Evolutionary conservation across 2,329 filamentous ascomycete genomes (phyloP).

Genomic region (Ceratocystis ficicola): DNA sequence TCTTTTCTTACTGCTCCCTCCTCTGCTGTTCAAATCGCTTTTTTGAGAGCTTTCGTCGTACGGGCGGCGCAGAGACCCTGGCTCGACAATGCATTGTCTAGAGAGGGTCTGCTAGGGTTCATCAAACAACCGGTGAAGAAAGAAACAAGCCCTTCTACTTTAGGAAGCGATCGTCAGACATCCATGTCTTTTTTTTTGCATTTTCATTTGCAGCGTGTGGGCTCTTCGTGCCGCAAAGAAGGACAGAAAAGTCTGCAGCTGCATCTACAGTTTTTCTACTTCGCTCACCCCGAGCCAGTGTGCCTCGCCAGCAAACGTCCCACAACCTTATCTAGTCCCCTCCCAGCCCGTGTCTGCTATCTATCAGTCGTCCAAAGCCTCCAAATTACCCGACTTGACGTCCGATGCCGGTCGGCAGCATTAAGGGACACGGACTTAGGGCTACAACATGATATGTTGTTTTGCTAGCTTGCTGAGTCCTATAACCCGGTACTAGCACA

Average conservation of each 20-base stretch:
- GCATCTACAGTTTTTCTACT: neutral
- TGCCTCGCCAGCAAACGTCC: neutral
- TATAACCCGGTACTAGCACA: neutral
- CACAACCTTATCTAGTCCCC: neutral
- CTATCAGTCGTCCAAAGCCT: neutral
- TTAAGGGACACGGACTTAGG: neutral
- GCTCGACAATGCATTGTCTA: constrained; percentile 8
- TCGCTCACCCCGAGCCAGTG: neutral
- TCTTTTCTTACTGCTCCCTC: neutral
- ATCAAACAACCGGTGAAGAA: constrained; percentile 3
- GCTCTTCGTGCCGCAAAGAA: neutral
- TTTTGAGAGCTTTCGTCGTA: neutral
- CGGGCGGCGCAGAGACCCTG: neutral
- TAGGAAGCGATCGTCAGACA: neutral
- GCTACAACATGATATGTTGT: neutral
- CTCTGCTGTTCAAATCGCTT: too few species aligned
- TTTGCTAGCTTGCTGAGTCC: neutral
- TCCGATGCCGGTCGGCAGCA: neutral
- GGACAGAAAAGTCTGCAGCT: neutral
- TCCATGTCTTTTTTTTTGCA: neutral
- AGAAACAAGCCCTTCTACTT: neutral
- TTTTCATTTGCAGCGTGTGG: neutral
- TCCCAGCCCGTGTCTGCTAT: neutral
- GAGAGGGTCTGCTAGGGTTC: neutral
- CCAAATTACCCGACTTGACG: neutral